Base-by-base conservation (phyloP, 2,329 filamentous ascomycete species). In the Penicillium paneum region DNA sequence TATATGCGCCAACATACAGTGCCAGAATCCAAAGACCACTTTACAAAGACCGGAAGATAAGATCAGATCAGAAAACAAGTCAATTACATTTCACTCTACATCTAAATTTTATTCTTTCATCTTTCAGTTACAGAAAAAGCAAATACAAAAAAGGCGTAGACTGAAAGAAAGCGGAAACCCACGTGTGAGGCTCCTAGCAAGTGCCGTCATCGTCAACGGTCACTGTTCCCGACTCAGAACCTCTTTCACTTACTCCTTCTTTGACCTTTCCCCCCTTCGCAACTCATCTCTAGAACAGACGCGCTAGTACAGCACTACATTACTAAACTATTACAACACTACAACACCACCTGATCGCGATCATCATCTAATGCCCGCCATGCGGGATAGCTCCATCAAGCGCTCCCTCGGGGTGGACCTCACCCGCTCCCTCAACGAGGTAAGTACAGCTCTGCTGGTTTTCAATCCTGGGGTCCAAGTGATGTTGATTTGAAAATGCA, bases 401-500 rank as follows among this genome's bases (percentile, higher is more conserved):
- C 74, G 76, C 64, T 76, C 75, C 21, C 67, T 79, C 42, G 76
- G 75, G 32, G 71, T 69, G 17, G 59, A 62, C 21, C 63, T 78
- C 24, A 68, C 72, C 46, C 63, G 62, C 44, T 70, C 64, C 49
- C 73, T 78, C 54, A 70, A 71, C 63, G 68, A 77, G 68, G 75
- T 77, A 71, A 35, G 46, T 36, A 38, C 48, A 46, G 6, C 26
- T 34, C 39, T n/a, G n/a, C 24, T 19, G 21, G 24, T 44, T 29
- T 15, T 24, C 7, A 35, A 13, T 31, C 8, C 17, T 21, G n/a
- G 12, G 12, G 5, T 43, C 10, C 19, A 34, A 28, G 35, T 41
- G 29, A 31, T 21, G 15, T 19, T 12, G 12, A 5, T 4, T 8
- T 32, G 10, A 21, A 36, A 45, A 32, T 47, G 5, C n/a, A 35